Evolutionary conservation across 2,329 filamentous ascomycete species (phyloP).

Genomic region (Sarocladiaceae sp.): DNA sequence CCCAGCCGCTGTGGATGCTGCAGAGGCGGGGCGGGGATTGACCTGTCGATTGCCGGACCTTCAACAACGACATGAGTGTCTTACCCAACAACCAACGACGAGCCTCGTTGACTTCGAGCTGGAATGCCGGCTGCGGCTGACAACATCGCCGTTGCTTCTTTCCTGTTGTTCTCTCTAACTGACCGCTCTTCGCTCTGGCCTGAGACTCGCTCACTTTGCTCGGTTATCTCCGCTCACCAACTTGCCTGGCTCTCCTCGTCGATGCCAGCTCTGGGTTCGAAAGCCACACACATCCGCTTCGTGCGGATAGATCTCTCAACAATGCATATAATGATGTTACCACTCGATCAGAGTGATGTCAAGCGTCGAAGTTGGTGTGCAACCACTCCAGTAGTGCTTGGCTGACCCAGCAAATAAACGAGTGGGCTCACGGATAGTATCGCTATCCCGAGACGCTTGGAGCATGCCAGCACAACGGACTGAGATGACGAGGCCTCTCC

Average conservation of each 20-base stretch:
- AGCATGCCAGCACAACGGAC: slow-evolving; percentile 7
- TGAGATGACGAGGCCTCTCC: no score
- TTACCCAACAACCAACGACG: slow-evolving; percentile 3
- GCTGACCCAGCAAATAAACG: neutral
- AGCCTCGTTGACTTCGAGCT: slow-evolving; percentile 1
- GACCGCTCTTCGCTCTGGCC: neutral
- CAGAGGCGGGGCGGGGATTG: no score
- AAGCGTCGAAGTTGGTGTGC: neutral
- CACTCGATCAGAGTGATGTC: neutral
- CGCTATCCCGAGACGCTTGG: neutral
- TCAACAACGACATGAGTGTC: slow-evolving; percentile 7
- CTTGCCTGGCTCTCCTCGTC: no score
- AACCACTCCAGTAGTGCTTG: neutral
- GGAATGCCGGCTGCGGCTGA: neutral
- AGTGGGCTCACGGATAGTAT: neutral
- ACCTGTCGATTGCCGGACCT: neutral
- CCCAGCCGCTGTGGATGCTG: no score
- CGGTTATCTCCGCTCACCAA: neutral
- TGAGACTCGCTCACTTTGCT: neutral
- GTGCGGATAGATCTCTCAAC: neutral
- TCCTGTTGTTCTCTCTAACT: slow-evolving; percentile 3
- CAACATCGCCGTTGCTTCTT: neutral
- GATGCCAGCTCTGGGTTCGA: no score
- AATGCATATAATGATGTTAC: neutral
- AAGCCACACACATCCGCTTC: no score